These are phyloP conservation scores for Xylaria sp. DNA, from an alignment of 2,329 filamentous ascomycete genomes.

Conservation along the genomic window DNA sequence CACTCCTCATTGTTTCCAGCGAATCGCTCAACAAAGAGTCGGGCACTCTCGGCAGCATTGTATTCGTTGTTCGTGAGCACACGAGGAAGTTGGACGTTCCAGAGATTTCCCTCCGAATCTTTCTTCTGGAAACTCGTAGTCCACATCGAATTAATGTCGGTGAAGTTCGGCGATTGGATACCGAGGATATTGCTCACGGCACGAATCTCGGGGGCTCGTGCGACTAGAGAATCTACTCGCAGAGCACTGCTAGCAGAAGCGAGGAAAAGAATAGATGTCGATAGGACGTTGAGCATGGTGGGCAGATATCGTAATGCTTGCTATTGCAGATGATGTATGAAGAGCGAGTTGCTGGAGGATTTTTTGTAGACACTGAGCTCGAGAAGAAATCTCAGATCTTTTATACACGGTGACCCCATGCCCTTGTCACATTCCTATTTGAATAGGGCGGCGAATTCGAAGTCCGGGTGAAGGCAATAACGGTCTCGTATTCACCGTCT, in stretches of 20 bases:
- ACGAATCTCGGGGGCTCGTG: background rate
- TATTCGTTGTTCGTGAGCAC: conserved; percentile 5
- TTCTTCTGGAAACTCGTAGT: background rate
- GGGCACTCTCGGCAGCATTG: background rate
- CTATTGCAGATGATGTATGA: background rate
- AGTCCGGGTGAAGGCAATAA: no score
- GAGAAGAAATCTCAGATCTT: background rate
- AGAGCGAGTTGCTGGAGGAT: background rate
- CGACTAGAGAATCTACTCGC: background rate
- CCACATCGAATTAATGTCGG: background rate
- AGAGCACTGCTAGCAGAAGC: background rate
- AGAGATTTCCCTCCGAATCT: background rate
- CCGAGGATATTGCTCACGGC: background rate
- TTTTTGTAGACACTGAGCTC: background rate
- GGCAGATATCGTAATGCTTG: background rate
- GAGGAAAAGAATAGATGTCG: background rate
- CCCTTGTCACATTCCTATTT: no score
- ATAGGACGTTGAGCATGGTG: background rate
- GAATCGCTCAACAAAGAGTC: background rate
- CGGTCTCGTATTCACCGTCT: no score
- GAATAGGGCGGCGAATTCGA: no score
- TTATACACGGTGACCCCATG: background rate
- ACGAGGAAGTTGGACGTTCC: background rate
- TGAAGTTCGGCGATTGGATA: background rate
- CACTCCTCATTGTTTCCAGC: background rate